A percentile compares a stretch with the other conserved stretches of the same genome.
Evolutionary conservation across 139 green algal genomes (phyloP).

Genomic region (Microglena sp.): DNA sequence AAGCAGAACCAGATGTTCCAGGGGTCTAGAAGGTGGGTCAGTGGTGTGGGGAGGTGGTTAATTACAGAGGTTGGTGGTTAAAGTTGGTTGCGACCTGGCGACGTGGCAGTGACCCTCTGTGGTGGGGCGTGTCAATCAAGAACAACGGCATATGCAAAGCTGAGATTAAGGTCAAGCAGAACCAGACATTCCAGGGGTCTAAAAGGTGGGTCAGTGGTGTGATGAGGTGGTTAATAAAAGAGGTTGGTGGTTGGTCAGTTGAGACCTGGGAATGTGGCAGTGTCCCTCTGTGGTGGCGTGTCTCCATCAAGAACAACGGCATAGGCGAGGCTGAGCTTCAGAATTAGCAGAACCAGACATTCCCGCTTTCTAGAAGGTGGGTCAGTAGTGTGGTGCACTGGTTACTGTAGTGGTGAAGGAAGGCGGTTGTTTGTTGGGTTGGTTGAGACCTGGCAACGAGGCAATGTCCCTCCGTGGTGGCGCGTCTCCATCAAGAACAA

Average conservation of each 20-base stretch:
- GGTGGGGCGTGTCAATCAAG: constrained; percentile 50
- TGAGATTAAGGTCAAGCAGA: constrained; percentile 70
- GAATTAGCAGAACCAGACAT: constrained; percentile 62
- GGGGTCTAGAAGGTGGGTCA: constrained; percentile 52
- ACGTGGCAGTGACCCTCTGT: constrained; percentile 69
- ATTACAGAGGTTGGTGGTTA: too few species aligned
- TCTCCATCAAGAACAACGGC: constrained; percentile 54
- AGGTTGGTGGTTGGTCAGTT: constrained; percentile 14
- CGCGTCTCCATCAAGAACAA: constrained; percentile 52
- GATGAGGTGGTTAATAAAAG: too few species aligned
- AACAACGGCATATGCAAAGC: constrained; percentile 75
- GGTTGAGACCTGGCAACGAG: constrained; percentile 75
- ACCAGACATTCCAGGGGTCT: constrained; percentile 72
- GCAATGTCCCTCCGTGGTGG: constrained; percentile 73
- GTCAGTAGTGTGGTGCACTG: too few species aligned
- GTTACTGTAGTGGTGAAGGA: too few species aligned
- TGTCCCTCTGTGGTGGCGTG: constrained; percentile 67
- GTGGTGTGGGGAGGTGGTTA: too few species aligned
- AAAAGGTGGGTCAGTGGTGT: constrained; percentile 40
- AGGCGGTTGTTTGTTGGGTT: too few species aligned
- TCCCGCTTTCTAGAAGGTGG: constrained; percentile 56
- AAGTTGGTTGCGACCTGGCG: constrained; percentile 45
- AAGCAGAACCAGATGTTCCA: constrained; percentile 61
- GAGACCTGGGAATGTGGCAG: constrained; percentile 67
- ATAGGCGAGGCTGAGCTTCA: constrained; percentile 82